Conservation (phyloP, 306 rosid genomes). For the Castanopsis chinensis region DNA sequence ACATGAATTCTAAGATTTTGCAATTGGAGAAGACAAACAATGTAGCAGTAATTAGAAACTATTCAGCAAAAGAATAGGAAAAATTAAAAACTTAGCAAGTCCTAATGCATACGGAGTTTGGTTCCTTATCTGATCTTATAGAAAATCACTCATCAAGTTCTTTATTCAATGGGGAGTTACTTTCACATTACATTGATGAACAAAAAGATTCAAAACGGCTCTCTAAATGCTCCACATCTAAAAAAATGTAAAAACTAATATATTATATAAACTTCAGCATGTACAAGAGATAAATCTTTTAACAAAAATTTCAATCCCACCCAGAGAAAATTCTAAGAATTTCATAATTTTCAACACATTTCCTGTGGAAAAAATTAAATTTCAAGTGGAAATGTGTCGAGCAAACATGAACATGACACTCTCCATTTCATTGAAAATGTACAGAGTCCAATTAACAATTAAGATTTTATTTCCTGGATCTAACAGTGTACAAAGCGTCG, state of each 20-base stretch:
- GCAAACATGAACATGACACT: too few relatives aligned
- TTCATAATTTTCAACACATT: not conserved
- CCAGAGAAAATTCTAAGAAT: not conserved
- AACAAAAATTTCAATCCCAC: not conserved
- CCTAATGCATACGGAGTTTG: not conserved
- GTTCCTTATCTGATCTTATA: not conserved
- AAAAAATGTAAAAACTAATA: not conserved
- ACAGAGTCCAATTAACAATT: too few relatives aligned
- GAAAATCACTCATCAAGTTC: not conserved
- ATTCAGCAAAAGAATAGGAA: too few relatives aligned
- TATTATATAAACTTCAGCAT: not conserved
- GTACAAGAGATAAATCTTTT: not conserved
- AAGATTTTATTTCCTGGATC: too few relatives aligned
- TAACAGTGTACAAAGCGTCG: too few relatives aligned
- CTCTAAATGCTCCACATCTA: not conserved
- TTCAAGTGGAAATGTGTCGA: not conserved
- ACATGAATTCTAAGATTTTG: not conserved
- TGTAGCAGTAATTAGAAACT: not conserved
- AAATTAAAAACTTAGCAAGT: not conserved
- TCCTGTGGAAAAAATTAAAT: not conserved
- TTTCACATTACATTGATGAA: not conserved
- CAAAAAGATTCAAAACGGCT: not conserved
- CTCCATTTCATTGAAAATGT: too few relatives aligned
- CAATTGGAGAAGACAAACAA: not conserved
- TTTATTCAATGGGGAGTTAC: not conserved